Evolutionary conservation across 495 filamentous ascomycete genomes (phyloP).

Genomic region (Astrothelium subdiscretum): DNA sequence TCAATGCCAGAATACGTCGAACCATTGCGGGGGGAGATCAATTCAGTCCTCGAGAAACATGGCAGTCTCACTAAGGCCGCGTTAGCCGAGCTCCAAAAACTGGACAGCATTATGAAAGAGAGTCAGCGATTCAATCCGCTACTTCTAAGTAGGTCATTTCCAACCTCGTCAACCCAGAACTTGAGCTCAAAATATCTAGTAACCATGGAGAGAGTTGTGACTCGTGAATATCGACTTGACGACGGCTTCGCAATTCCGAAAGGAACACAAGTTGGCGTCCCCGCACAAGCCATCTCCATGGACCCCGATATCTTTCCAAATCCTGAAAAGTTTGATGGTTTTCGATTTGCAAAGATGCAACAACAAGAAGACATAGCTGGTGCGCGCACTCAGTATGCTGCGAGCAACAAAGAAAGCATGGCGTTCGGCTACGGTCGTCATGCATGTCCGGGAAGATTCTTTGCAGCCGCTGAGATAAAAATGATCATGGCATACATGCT

Average conservation of each 20-base stretch:
- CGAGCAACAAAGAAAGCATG: background rate
- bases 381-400: background rate
- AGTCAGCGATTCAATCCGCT: background rate
- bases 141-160: background rate
- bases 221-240: background rate
- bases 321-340: background rate
- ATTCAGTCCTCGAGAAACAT: background rate
- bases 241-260: background rate
- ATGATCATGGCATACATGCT: conserved; percentile 11
- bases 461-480: conserved; percentile 10
- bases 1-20: background rate
- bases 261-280: background rate
- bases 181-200: background rate
- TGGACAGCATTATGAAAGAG: background rate
- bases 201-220: background rate
- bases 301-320: background rate
- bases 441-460: conserved; percentile 16
- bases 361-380: background rate
- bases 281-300: background rate
- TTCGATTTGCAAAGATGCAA: background rate
- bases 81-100: background rate
- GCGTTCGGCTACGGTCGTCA: conserved; percentile 11
- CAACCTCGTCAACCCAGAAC: background rate
- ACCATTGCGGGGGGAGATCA: background rate
- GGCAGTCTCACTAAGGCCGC: background rate